phyloP scores from a whole-genome alignment of 148 eudicot species.

The Heliosperma pusillum region DNA sequence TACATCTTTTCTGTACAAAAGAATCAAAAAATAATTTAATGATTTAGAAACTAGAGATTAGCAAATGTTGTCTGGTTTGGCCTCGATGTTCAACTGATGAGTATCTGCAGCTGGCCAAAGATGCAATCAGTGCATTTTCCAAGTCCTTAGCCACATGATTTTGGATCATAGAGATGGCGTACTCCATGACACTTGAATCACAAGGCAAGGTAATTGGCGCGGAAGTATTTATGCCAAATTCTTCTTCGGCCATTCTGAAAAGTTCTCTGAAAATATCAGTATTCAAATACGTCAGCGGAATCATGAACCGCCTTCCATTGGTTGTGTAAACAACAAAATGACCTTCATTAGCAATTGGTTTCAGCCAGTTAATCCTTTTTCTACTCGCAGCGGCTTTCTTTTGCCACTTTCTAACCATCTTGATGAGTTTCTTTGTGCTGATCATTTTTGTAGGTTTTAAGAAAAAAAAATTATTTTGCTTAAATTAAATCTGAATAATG shows the following conservation, averaged over 20 bases:
- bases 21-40: too few relatives aligned
- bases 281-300: slow-evolving; percentile 14
- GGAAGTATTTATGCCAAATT: too few relatives aligned
- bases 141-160: too few relatives aligned
- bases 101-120: slow-evolving; percentile 21
- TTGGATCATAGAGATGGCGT: too few relatives aligned
- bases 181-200: too few relatives aligned
- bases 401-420: slow-evolving; percentile 28
- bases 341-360: slow-evolving; percentile 5
- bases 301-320: slow-evolving; percentile 16
- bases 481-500: too few relatives aligned
- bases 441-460: slow-evolving; percentile 20
- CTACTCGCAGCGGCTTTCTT: slow-evolving; percentile 18
- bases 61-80: slow-evolving; percentile 10
- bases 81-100: slow-evolving; percentile 7
- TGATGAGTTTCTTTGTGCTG: slow-evolving; percentile 26
- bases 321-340: slow-evolving; percentile 21
- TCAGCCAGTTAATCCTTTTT: slow-evolving; percentile 13
- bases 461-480: too few relatives aligned
- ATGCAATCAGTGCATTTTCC: too few relatives aligned
- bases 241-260: too few relatives aligned
- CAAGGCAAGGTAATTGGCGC: too few relatives aligned
- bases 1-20: neutral
- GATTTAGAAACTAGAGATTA: slow-evolving; percentile 10
- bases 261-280: slow-evolving; percentile 13